Base-by-base conservation (phyloP, 148 eudicot genomes). In the Chenopodium suecicum region DNA sequence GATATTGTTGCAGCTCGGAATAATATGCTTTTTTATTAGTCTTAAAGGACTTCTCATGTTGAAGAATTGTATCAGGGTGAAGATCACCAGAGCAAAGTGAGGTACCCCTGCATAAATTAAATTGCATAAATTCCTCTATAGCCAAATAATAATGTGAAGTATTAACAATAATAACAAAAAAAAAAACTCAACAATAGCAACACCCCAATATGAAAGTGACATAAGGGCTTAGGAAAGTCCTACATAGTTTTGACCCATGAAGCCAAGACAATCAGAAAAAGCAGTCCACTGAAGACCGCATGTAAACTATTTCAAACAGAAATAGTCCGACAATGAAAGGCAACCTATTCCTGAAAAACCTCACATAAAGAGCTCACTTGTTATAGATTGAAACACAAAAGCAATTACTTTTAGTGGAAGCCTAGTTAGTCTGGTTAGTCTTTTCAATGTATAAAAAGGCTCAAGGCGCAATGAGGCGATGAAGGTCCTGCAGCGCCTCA, bases 21-120 rank as follows among this genome's bases (percentile, higher is more conserved):
- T 88, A 91, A 84, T 96, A 92, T 50, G 89, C 87, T 79, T 91
- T 92, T 88, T 91, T 96, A 80, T 84, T 86, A 52, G 89, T 82
- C 86, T 86, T 90, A 70, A 88, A 79, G 79, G 84, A 63, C 79
- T 81, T 90, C 81, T 92, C 98, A 80, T 84, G 80, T 72, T 82
- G 84, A 85, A 83, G 79, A 83, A 91, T 85, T 56, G 83, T 88
- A 87, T 96, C 99, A 65, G 99, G 99, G 79, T 92, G 98, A 87
- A 88, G 88, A 75, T 86, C 84, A 79, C 98, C 98, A 54, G 88
- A 90, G 82, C 93, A 96, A 79, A 96, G 87, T 56, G 91, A 85
- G 72, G 88, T 70, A 74, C 93, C 87, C 99, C 99, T 96, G 89
- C 85, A 83, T 75, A 85, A 14, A 82, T 64, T 79, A 27, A 41